phyloP scores from a whole-genome alignment of 495 filamentous ascomycete genomes.

The Penicillium lagena region DNA sequence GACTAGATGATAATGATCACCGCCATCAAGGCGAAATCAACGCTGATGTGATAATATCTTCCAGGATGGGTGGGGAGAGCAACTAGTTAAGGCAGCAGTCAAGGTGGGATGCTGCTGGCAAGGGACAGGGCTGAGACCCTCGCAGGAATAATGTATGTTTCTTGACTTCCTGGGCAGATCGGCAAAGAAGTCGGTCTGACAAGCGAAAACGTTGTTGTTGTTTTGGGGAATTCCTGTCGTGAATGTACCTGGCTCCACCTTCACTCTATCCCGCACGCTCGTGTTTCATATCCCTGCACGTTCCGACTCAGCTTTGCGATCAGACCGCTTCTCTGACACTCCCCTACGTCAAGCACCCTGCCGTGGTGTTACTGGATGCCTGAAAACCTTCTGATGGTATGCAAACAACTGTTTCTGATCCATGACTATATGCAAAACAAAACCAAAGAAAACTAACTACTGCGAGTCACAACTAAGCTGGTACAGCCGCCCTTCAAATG shows the following conservation, averaged over 20 bases:
- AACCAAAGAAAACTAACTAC: background rate
- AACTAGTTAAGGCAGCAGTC: no score
- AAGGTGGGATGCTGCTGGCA: no score
- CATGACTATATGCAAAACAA: background rate
- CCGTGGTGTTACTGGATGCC: background rate
- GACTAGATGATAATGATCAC: no score
- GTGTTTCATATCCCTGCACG: conserved; percentile 3
- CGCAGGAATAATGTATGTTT: no score
- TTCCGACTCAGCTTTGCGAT: background rate
- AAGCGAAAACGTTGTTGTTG: background rate
- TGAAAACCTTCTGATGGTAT: background rate
- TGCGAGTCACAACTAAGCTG: background rate
- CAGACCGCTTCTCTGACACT: background rate
- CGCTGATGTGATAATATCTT: no score
- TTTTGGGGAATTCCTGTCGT: background rate
- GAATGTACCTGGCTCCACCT: background rate
- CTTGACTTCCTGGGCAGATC: no score
- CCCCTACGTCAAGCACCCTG: background rate
- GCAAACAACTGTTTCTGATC: background rate
- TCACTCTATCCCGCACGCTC: conserved; percentile 4
- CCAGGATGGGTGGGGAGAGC: no score
- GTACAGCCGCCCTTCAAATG: conserved; percentile 6
- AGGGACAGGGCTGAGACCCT: no score
- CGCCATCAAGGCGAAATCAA: no score
- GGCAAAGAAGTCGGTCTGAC: background rate